Base-by-base conservation (phyloP, 1,284 basidiomycete genomes). In the Apiotrichum gracile region DNA sequence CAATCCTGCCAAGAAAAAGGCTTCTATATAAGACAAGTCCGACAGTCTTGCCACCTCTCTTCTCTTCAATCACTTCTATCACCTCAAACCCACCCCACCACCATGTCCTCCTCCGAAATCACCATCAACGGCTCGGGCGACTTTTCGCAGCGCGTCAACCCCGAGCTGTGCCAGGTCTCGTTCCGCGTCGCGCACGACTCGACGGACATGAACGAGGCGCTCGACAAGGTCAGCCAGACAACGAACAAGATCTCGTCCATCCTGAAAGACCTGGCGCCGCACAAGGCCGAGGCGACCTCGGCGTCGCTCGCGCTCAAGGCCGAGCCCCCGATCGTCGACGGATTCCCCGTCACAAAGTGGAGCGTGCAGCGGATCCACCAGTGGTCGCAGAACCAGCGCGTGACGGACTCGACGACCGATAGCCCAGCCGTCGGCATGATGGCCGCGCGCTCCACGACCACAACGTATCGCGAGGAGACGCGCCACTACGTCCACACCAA, bases 291-390 rank as follows among this genome's bases (percentile, higher is more conserved):
- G 24, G 26, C 22, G n/a, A 38, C 27, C n/a, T 13, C 19, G 10
- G 39, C 19, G 7, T 10, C 29, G 19, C 29, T 33, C 31, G 49
- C 49, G 14, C 41, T 53, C 41, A 48, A 47, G 13, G 43, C 34
- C 35, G 48, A 57, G 40, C 45, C 49, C 22, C 49, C 29, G 6
- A 50, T 54, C 29, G 33, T 52, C 3, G 40, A 47, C 21, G 51
- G 49, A 29, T 45, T 39, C 42, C 57, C 57, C 19, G 45, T 59
- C 25, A 51, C 54, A n/a, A 52, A 37, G 31, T 59, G 57, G 57
- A 50, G 33, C 31, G 39, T 53, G 37, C 51, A 59, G 51, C 39
- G 47, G 37, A 22, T 59, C 19, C 39, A 44, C 29, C 51, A 52
- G 12, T 52, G 43, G 33, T 26, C 44, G 16, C 27, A 21, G 24